phyloP scores from a whole-genome alignment of 2,329 filamentous ascomycete genomes.

The Aspergillus niger region DNA sequence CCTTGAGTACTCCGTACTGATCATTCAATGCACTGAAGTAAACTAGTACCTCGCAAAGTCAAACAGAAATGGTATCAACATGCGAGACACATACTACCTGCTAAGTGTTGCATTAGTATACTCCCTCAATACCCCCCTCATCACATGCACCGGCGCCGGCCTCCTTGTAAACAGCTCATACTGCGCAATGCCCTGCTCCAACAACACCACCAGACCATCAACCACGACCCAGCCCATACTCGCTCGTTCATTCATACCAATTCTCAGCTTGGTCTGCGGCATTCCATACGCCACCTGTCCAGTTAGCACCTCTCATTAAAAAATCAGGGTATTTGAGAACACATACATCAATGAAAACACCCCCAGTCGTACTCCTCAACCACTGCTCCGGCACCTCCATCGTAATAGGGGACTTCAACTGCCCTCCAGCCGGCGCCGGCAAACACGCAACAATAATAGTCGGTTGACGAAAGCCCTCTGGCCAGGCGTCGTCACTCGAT shows the following conservation, averaged over 20 bases:
- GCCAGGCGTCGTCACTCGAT: slow-evolving; percentile 21
- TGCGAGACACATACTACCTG: too few relatives aligned
- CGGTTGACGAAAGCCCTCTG: slow-evolving; percentile 19
- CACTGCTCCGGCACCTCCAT: slow-evolving; percentile 21
- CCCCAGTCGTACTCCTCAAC: slow-evolving; percentile 26
- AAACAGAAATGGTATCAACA: too few relatives aligned
- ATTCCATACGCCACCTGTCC: slow-evolving; percentile 22
- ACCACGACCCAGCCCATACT: slow-evolving; percentile 27
- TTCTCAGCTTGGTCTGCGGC: slow-evolving; percentile 18
- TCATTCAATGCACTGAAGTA: too few relatives aligned
- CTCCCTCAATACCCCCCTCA: slow-evolving; percentile 12
- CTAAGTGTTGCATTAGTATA: not conserved
- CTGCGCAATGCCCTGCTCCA: slow-evolving; percentile 29
- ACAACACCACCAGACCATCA: slow-evolving; percentile 23
- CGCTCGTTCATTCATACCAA: slow-evolving; percentile 14
- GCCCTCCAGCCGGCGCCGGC: not conserved
- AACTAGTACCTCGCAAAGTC: too few relatives aligned
- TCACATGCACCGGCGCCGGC: slow-evolving; percentile 27
- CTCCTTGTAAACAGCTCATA: slow-evolving; percentile 28
- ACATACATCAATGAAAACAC: slow-evolving; percentile 28
- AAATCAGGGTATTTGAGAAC: not conserved
- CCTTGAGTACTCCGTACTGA: too few relatives aligned
- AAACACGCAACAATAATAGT: slow-evolving; percentile 20
- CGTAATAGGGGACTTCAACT: not conserved
- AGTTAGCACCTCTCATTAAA: not conserved